Base-by-base conservation (phyloP, 768 basidiomycete species). In the Gymnopilus junonius region DNA sequence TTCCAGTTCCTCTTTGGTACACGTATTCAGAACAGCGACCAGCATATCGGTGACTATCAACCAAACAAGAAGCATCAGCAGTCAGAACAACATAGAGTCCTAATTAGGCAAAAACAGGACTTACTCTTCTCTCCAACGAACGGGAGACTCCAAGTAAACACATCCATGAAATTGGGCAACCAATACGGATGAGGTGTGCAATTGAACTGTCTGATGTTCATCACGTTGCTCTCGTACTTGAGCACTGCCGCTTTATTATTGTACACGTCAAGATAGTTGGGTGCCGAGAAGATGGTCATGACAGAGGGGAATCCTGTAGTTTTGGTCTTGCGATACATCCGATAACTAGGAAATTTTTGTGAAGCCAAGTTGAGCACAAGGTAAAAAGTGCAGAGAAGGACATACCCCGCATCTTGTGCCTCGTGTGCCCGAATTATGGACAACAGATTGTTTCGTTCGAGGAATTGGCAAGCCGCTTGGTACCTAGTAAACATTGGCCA, bases 131-230 rank as follows among this genome's bases (percentile, higher is more conserved):
- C 93, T 65, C 96, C 97, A 7, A 99, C 97, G 71, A 99, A 99
- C 0, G 97, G 97, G 62, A 99, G 77, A 81, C 91, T 93, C 97
- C 97, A 99, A 0, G 97, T 98, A 74, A 99, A 99, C 23, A 96
- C 96, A 70, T 99, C 97, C 96, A 99, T 98, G 72, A 99, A 99
- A 76, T 99, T 99, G 4, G 97, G 97, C 58, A 99, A 80, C 97
- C 97, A 99, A 74, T 98, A 99, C 8, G 91, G 91, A 70, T 97
- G 96, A 12, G 96, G 95, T 1, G 91, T 93, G 75, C 93, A 95
- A 77, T 98, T 97, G 81, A 97, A 99, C 73, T 99, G 97, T 46
- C 95, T 87, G 70, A 98, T 98, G 76, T 97, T 98, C 89, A 98
- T 93, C 58, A 97, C 95, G 72, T 99, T 99, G 75, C 93, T 95